Evolutionary conservation across 2,329 filamentous ascomycete genomes (phyloP), one percentile per base, ranked within the genome.

Genomic region (Hortaea sp.): DNA sequence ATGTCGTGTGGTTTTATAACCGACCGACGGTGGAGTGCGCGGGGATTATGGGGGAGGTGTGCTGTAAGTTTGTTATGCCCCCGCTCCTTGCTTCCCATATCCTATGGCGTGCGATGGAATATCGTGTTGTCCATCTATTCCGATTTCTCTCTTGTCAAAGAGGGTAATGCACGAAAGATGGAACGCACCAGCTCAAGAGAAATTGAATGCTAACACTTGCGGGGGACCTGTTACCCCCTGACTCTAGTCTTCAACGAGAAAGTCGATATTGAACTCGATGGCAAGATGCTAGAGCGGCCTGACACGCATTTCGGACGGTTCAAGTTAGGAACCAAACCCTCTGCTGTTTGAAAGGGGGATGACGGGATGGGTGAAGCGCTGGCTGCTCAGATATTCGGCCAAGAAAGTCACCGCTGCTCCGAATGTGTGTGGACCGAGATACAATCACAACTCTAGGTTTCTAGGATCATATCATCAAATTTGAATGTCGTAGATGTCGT

Each of bases 1-100:
- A 83, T 54, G 45, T 79, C 2, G 69, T 81, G 1, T 85, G 81
- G 81, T 82, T 74, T 48, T 85, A 84, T 46, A 65, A 65, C 11
- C 68, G 70, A 7, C 78, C 81, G 2, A 77, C 73, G 0, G 55
- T 67, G 0, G 81, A 84, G 62, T 76, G 75, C 46, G 72, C 69
- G 2, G 63, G 61, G 2, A 67, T 84, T 49, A 74, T 74, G 1
- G 78, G 79, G 1, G 27, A 52, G 48, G 39, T 52, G 13, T 54
- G 48, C 30, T 47, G 44, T 50, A 40, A 45, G n/a, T n/a, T n/a
- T n/a, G n/a, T n/a, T n/a, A n/a, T n/a, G n/a, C n/a, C n/a, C n/a
- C n/a, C n/a, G n/a, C n/a, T n/a, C n/a, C n/a, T n/a, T n/a, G n/a
- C n/a, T n/a, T n/a, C n/a, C n/a, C n/a, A n/a, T n/a, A n/a, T n/a